A percentile compares a stretch with the other conserved stretches of the same genome.
phyloP scores from a whole-genome alignment of 164 flowering plant species.

The grape (Vitis vinifera) region DNA sequence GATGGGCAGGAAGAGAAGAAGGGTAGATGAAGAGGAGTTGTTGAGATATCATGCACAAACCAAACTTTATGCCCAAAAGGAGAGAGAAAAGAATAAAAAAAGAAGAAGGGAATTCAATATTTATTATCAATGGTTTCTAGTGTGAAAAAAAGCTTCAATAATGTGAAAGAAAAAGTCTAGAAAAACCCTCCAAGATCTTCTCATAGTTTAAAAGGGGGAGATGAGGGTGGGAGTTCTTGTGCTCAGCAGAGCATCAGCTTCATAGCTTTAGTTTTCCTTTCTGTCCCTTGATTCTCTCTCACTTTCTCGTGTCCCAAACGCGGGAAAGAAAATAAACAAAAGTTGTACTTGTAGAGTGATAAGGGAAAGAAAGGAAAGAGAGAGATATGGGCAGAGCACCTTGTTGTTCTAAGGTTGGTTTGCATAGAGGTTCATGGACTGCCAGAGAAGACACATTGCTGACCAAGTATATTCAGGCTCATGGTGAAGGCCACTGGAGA shows the following conservation, averaged over 20 bases:
- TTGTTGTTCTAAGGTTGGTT: slow-evolving; percentile 60
- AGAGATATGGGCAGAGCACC: slow-evolving; percentile 67
- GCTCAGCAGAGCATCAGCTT: slow-evolving; percentile 11
- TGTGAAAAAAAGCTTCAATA: neutral
- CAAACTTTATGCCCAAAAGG: too few species aligned
- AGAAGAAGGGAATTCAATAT: too few species aligned
- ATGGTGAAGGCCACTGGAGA: slow-evolving; percentile 74
- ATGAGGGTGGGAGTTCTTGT: neutral
- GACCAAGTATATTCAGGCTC: slow-evolving; percentile 46
- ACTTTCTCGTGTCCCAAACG: neutral
- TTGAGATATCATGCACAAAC: slow-evolving; percentile 11
- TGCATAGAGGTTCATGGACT: slow-evolving; percentile 70
- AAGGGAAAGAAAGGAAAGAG: slow-evolving; percentile 6
- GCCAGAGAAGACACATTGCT: slow-evolving; percentile 61
- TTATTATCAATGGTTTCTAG: too few species aligned
- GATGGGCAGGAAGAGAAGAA: neutral
- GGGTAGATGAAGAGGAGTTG: slow-evolving; percentile 24
- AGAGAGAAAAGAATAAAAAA: too few species aligned
- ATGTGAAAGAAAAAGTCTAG: neutral
- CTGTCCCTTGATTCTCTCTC: neutral
- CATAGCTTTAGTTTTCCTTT: neutral
- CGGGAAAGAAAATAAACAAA: too few species aligned
- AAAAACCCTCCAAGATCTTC: too few species aligned
- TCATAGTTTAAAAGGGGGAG: neutral
- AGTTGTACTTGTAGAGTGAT: neutral